These are phyloP conservation scores for Fusarium goolgardi DNA, from an alignment of 2,329 filamentous ascomycete genomes.

Conservation along the genomic window DNA sequence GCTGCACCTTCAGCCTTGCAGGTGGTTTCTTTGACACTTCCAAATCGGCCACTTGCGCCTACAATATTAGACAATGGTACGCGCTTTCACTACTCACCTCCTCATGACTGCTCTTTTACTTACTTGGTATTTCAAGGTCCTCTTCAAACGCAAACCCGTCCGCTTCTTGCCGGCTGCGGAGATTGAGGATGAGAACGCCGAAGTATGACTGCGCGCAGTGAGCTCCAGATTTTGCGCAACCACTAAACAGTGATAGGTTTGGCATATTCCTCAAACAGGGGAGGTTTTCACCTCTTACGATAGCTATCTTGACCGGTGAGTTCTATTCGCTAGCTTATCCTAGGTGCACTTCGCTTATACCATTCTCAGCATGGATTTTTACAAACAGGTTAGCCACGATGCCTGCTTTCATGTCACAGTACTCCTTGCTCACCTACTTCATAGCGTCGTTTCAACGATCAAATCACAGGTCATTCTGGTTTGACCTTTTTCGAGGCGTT, in stretches of 20 bases:
- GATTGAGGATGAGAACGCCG: constrained; percentile 82
- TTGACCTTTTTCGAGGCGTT: constrained; percentile 93
- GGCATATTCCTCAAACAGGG: constrained; percentile 88
- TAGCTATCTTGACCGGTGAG: constrained; percentile 84
- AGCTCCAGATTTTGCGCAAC: constrained; percentile 12
- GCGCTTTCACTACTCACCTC: neutral
- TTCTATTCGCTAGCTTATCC: constrained; percentile 27
- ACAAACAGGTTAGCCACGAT: constrained; percentile 76
- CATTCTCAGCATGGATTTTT: constrained; percentile 82
- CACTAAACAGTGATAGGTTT: constrained; percentile 71
- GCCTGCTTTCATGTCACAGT: constrained; percentile 7
- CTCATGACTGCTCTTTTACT: constrained; percentile 18
- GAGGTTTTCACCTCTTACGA: constrained; percentile 93
- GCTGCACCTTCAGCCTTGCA: constrained; percentile 45
- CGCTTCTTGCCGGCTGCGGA: constrained; percentile 78
- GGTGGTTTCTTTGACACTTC: constrained; percentile 33
- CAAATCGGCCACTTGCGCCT: constrained; percentile 34
- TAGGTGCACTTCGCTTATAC: constrained; percentile 29
- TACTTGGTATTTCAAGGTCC: constrained; percentile 69
- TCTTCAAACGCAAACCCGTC: constrained; percentile 96
- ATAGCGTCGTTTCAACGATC: constrained; percentile 90
- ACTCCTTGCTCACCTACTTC: constrained; percentile 33
- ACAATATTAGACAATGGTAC: constrained; percentile 42
- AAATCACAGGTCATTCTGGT: constrained; percentile 92
- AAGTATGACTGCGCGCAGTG: constrained; percentile 67